Evolutionary conservation across 192 early-diverging fungal species (phyloP).

Genomic region (Pilobolus umbonatus): DNA sequence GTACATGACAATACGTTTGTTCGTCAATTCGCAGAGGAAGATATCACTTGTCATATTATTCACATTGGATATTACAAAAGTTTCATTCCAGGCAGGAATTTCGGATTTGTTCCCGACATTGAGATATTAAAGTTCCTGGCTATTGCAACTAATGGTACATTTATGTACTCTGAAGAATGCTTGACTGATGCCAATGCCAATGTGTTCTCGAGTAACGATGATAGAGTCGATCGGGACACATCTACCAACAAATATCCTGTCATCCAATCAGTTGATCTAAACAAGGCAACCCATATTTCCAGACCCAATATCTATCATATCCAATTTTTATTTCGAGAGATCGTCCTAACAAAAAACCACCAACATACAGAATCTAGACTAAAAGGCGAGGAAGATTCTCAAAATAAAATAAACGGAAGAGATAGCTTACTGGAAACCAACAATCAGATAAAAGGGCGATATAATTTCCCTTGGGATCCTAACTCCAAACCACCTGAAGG

Average conservation of each 20-base stretch:
- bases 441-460: background rate
- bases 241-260: background rate
- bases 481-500: constrained; percentile 55
- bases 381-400: constrained; percentile 2
- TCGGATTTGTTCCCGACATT: constrained; percentile 72
- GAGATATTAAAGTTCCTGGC: constrained; percentile 67
- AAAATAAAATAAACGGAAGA: background rate
- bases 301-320: constrained; percentile 11
- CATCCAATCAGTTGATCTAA: background rate
- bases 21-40: constrained; percentile 56
- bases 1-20: constrained; percentile 51
- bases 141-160: constrained; percentile 61
- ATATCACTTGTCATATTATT: constrained; percentile 65
- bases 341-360: background rate
- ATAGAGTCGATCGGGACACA: background rate
- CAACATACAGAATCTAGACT: background rate
- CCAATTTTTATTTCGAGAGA: constrained; percentile 17
- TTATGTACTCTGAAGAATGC: constrained; percentile 69
- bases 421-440: background rate
- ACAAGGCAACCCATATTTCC: constrained; percentile 9
- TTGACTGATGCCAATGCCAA: constrained; percentile 14
- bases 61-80: constrained; percentile 65
- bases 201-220: background rate
- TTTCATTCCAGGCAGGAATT: constrained; percentile 58
- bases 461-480: constrained; percentile 69